These are phyloP conservation scores for Penicillium longicatenatum DNA, from an alignment of 495 filamentous ascomycete genomes.

Conservation along the genomic window DNA sequence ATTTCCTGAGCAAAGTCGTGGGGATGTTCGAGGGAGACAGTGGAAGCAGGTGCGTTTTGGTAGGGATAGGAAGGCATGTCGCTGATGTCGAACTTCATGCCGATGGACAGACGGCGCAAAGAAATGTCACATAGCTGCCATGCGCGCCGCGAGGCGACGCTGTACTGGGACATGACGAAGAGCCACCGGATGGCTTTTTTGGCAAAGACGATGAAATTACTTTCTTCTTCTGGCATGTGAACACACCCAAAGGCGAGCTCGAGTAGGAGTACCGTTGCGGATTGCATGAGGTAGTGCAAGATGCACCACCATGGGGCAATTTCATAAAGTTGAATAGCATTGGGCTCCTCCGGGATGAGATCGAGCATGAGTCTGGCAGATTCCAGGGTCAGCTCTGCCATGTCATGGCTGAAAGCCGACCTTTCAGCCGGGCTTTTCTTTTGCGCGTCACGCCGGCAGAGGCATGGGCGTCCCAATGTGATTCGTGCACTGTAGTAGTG, in stretches of 20 bases:
- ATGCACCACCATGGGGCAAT: constrained; percentile 66
- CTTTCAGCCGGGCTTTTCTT: constrained; percentile 28
- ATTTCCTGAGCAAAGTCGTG: neutral
- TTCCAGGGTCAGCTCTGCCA: constrained; percentile 55
- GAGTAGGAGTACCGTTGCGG: constrained; percentile 59
- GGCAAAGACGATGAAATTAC: constrained; percentile 45
- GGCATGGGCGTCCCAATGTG: constrained; percentile 63
- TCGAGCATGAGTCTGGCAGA: constrained; percentile 56
- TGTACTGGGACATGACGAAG: constrained; percentile 53
- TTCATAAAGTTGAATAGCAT: constrained; percentile 52
- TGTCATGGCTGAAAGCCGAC: constrained; percentile 55
- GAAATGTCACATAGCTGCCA: constrained; percentile 57
- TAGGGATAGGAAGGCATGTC: constrained; percentile 39
- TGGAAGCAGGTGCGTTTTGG: constrained; percentile 20
- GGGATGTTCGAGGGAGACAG: constrained; percentile 2
- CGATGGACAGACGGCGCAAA: constrained; percentile 41
- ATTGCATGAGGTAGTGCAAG: constrained; percentile 67
- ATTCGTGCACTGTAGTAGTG: constrained; percentile 62
- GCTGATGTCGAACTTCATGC: constrained; percentile 44
- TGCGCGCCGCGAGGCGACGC: constrained; percentile 56
- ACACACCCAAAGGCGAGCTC: constrained; percentile 60
- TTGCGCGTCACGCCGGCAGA: constrained; percentile 60
- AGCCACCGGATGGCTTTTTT: constrained; percentile 61
- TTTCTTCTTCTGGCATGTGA: constrained; percentile 55
- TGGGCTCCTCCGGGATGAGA: constrained; percentile 52